These are phyloP conservation scores for Apiosordaria backusii DNA, from an alignment of 495 filamentous ascomycete genomes.

Conservation along the genomic window DNA sequence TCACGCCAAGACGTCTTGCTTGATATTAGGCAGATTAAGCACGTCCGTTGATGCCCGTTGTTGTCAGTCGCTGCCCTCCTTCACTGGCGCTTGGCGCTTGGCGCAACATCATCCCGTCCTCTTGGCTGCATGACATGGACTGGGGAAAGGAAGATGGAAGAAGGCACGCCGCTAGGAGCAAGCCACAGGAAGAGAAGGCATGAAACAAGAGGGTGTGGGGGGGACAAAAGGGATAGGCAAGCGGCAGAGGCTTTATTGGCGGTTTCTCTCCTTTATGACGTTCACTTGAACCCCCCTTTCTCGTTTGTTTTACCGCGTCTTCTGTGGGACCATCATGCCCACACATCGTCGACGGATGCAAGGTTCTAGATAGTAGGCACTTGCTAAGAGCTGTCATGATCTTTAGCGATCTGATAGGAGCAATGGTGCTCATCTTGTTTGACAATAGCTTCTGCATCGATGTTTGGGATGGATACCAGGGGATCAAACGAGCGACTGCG, in stretches of 20 bases:
- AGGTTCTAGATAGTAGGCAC: neutral
- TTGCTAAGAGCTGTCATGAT: too few species aligned
- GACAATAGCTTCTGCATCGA: neutral
- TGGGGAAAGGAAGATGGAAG: neutral
- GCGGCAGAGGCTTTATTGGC: neutral
- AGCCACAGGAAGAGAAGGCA: neutral
- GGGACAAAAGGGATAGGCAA: neutral
- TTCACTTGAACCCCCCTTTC: neutral
- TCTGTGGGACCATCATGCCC: neutral
- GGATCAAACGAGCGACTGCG: neutral
- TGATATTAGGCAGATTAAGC: slow-evolving; percentile 11
- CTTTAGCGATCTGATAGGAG: neutral
- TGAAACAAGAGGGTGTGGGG: neutral
- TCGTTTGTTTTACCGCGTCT: neutral
- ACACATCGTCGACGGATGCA: neutral
- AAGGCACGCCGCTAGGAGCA: neutral
- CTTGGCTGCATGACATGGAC: neutral
- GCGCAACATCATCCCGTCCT: slow-evolving; percentile 4
- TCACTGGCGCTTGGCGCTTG: neutral
- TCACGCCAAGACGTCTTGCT: slow-evolving; percentile 9
- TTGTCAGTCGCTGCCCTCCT: neutral
- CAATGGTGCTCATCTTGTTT: too few species aligned
- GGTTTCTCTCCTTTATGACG: neutral
- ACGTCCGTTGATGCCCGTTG: neutral
- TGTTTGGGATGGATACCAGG: neutral